Conservation (phyloP, 2,329 filamentous ascomycete genomes). For the Dryadomyces quercus-mongolicae region DNA sequence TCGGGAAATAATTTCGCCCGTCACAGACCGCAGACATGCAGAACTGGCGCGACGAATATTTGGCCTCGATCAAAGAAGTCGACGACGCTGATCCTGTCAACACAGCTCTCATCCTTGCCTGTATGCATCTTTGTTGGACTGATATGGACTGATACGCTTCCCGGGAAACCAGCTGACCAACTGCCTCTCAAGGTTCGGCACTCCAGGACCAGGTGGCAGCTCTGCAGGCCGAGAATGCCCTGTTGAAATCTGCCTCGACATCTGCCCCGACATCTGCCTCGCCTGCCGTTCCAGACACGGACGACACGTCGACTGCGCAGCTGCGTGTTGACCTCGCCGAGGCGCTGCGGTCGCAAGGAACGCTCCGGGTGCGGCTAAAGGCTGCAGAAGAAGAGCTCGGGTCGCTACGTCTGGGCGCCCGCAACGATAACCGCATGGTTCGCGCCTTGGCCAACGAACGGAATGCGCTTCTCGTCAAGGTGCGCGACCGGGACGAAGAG, state of each 20-base stretch:
- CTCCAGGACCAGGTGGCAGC: conserved; percentile 55
- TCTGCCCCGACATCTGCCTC: neutral
- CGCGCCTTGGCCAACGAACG: conserved; percentile 50
- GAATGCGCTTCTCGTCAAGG: conserved; percentile 46
- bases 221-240: conserved; percentile 43
- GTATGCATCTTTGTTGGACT: conserved; percentile 34
- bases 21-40: conserved; percentile 27
- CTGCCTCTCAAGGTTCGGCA: conserved; percentile 38
- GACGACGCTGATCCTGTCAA: conserved; percentile 51
- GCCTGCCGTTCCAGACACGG: conserved; percentile 2
- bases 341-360: conserved; percentile 61
- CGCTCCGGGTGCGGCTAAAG: conserved; percentile 53
- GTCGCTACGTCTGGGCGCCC: conserved; percentile 46
- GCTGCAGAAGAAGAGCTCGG: conserved; percentile 47
- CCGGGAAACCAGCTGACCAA: no score
- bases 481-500: conserved; percentile 78
- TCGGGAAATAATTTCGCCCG: no score
- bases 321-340: conserved; percentile 61
- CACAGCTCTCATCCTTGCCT: conserved; percentile 62
- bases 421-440: conserved; percentile 49
- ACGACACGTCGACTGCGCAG: conserved; percentile 29
- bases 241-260: conserved; percentile 6
- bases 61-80: conserved; percentile 61
- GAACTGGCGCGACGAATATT: conserved; percentile 73
- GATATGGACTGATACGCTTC: no score